Conservation (phyloP, 2,329 filamentous ascomycete genomes). For the Nigrospora sphaerica region DNA sequence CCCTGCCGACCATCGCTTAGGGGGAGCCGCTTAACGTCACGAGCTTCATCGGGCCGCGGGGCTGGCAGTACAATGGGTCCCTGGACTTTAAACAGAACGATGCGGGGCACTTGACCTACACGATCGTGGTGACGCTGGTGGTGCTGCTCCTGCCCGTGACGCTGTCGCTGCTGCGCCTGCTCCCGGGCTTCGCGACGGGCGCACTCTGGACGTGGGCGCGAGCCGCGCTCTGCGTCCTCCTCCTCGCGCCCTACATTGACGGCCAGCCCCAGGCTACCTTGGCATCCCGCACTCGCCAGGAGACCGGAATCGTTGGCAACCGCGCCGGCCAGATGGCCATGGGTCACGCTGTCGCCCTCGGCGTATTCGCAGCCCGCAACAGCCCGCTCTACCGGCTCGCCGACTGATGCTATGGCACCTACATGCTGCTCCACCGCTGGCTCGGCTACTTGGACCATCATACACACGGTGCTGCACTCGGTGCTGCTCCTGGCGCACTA, state of each 20-base stretch:
- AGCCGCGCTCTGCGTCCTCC: slow-evolving; percentile 8
- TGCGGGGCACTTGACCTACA: neutral
- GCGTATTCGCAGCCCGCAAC: slow-evolving; percentile 26
- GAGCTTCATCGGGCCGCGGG: slow-evolving; percentile 18
- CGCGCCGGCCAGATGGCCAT: slow-evolving; percentile 25
- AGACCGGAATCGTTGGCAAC: slow-evolving; percentile 9
- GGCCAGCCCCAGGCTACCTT: slow-evolving; percentile 1
- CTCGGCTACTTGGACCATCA: slow-evolving; percentile 17
- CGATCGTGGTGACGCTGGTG: neutral
- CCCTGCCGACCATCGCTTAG: slow-evolving; percentile 8
- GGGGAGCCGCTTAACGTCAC: slow-evolving; percentile 21
- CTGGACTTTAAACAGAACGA: slow-evolving; percentile 34
- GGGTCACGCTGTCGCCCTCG: slow-evolving; percentile 21
- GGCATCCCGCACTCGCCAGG: slow-evolving; percentile 2
- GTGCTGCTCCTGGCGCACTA: slow-evolving; percentile 22
- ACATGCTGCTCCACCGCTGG: slow-evolving; percentile 28
- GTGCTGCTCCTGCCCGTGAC: neutral
- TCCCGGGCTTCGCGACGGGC: neutral
- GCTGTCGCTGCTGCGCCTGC: neutral
- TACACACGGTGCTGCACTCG: slow-evolving; percentile 23
- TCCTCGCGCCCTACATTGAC: neutral
- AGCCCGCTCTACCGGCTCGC: slow-evolving; percentile 27
- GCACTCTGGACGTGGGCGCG: slow-evolving; percentile 6
- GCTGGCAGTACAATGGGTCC: slow-evolving; percentile 43
- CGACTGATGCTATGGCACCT: slow-evolving; percentile 28